Base-by-base conservation (phyloP, 1,139 yeast genomes). In the Lodderomyces jiufengensis region DNA sequence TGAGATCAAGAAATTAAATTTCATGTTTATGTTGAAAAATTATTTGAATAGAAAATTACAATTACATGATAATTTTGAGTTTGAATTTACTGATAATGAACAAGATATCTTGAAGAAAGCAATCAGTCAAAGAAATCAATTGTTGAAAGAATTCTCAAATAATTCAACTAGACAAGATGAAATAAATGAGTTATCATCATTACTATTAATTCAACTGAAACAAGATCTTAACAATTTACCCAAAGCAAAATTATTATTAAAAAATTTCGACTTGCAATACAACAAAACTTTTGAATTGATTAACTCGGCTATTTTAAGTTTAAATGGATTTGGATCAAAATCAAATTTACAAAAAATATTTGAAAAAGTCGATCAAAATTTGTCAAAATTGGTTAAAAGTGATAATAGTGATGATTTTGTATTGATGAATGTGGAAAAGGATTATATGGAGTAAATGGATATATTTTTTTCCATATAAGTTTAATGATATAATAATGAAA, bases 1-100 rank as follows among this genome's bases (percentile, higher is more conserved):
- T 53, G 67, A 78, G 48, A 56, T 80, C 44, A 56, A 70, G 41
- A 64, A 78, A 47, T 59, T 78, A 46, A 63, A 76, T 56, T 66
- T 81, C 42, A 65, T 78, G 3, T 45, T 39, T 35, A 44, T 55
- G 14, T 39, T 66, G 32, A 59, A 52, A 36, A 37, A 39, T 5
- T 57, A 53, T 34, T 36, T 61, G 12, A 57, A 54, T 8, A 36
- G 41, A 18, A 49, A 51, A 30, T 44, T 58, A 15, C 40, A 43
- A 25, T 25, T 29, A 10, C 29, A 39, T 16, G 41, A 46, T 34
- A 55, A 50, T 8, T 47, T 50, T 32, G 54, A 48, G 26, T 46
- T 38, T 24, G 42, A 43, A 11, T 33, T 36, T 16, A 33, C 25
- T 4, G 45, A 43, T 12, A 29, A 43, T 2, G 52, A 47, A 31